phyloP scores from a whole-genome alignment of 1,139 yeast species.

The Geotrichum aggregatum region DNA sequence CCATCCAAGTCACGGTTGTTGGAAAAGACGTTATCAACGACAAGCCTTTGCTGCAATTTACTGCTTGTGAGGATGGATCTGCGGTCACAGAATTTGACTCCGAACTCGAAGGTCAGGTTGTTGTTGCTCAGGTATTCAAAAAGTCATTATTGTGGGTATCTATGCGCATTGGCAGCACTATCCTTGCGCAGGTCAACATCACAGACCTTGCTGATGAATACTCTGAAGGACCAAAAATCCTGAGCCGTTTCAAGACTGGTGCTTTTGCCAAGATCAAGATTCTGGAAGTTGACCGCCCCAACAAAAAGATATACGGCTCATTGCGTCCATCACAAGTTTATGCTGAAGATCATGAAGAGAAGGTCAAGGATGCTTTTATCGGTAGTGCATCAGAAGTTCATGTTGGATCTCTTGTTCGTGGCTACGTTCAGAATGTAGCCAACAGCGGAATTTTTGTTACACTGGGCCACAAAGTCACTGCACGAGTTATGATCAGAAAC shows the following conservation, averaged over 20 bases:
- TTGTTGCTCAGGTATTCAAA: conserved; percentile 65
- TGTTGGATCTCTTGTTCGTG: conserved; percentile 70
- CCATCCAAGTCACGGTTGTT: conserved; percentile 56
- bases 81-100: conserved; percentile 6
- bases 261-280: conserved; percentile 54
- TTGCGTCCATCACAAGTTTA: conserved; percentile 46
- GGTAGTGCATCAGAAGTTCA: conserved; percentile 52
- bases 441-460: conserved; percentile 78
- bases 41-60: conserved; percentile 43
- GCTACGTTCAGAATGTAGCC: conserved; percentile 70
- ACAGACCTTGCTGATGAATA: conserved; percentile 80
- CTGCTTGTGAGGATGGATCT: conserved; percentile 42
- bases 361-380: conserved; percentile 54
- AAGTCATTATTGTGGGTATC: conserved; percentile 59
- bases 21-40: conserved; percentile 54
- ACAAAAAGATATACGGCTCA: conserved; percentile 59
- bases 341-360: conserved; percentile 32
- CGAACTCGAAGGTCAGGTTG: conserved; percentile 45
- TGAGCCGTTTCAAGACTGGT: conserved; percentile 40
- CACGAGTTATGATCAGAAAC: conserved; percentile 77
- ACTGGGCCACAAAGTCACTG: conserved; percentile 67
- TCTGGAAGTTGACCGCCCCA: conserved; percentile 50
- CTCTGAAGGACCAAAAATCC: conserved; percentile 33
- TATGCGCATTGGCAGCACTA: conserved; percentile 56
- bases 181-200: conserved; percentile 57